Conservation (phyloP, 192 early-diverging fungal genomes). For the Backusella liffmaniae region DNA sequence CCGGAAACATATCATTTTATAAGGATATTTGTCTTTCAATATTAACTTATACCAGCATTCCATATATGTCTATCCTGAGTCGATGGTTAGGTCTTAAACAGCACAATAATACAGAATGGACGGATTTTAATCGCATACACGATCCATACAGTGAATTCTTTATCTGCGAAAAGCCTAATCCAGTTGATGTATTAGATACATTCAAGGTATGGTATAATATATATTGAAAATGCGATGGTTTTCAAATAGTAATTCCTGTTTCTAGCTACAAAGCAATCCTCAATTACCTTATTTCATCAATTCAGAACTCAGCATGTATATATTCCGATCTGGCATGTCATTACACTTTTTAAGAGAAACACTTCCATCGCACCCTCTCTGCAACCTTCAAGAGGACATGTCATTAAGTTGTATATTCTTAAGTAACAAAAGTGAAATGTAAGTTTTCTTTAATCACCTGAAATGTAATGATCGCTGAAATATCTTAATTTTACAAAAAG, state of each 20-base stretch:
- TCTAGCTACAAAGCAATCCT: slow-evolving; percentile 11
- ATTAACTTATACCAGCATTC: slow-evolving; percentile 38
- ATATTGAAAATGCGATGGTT: neutral
- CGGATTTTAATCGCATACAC: neutral
- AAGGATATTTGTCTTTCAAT: slow-evolving; percentile 23
- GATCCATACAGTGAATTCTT: slow-evolving; percentile 46
- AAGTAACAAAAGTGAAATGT: neutral
- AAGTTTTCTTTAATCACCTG: slow-evolving; percentile 25
- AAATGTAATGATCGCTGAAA: neutral
- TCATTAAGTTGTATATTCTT: neutral
- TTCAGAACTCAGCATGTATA: slow-evolving; percentile 21
- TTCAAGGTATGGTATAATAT: slow-evolving; percentile 23
- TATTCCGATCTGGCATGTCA: slow-evolving; percentile 44
- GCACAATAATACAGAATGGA: slow-evolving; percentile 1
- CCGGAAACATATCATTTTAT: slow-evolving; percentile 26
- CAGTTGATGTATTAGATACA: slow-evolving; percentile 18
- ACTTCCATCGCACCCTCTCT: slow-evolving; percentile 32
- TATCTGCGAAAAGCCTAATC: slow-evolving; percentile 10
- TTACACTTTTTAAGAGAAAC: slow-evolving; percentile 37
- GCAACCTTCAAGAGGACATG: slow-evolving; percentile 12
- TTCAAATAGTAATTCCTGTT: neutral
- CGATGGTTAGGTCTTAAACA: slow-evolving; percentile 37
- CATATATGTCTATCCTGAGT: slow-evolving; percentile 40
- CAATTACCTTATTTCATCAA: slow-evolving; percentile 31
- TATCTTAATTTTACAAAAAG: neutral